Percentiles rank a stretch among this genome's conserved stretches.
Conservation (phyloP, 768 basidiomycete genomes). For the Austroboletus eburneus region DNA sequence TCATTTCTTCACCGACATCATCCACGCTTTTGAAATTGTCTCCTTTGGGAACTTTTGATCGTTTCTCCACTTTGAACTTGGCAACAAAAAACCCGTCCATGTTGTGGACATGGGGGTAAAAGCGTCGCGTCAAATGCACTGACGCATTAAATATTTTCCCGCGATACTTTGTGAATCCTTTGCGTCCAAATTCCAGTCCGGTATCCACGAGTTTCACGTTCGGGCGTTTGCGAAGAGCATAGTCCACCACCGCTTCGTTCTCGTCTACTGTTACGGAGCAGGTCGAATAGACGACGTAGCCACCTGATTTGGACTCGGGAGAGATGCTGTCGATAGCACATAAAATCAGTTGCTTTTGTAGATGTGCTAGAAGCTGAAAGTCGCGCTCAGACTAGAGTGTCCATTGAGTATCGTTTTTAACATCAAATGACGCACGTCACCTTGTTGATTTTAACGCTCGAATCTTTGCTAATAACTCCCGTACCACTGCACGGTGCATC, state of each 20-base stretch:
- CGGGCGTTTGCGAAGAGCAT: constrained; percentile 91
- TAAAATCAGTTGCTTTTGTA: constrained; percentile 97
- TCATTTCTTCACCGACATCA: constrained; percentile 26
- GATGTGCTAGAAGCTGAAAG: constrained; percentile 91
- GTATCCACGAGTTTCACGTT: constrained; percentile 91
- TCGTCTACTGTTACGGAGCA: constrained; percentile 98
- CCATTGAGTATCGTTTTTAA: constrained; percentile 3
- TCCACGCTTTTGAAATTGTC: constrained; percentile 25
- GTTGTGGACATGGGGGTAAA: constrained; percentile 97
- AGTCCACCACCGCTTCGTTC: constrained; percentile 97
- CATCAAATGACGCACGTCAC: constrained; percentile 36
- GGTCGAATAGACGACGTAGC: constrained; percentile 95
- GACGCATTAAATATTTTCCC: constrained; percentile 86
- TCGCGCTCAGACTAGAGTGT: constrained; percentile 79
- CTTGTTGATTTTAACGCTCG: constrained; percentile 98
- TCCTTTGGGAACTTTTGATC: constrained; percentile 44
- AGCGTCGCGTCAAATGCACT: constrained; percentile 78
- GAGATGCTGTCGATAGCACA: constrained; percentile 97
- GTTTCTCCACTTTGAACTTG: constrained; percentile 92
- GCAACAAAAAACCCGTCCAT: constrained; percentile 99
- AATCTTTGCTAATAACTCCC: constrained; percentile 96
- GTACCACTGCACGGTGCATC: constrained; percentile 99
- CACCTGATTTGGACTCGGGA: constrained; percentile 86
- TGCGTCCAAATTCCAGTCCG: constrained; percentile 88
- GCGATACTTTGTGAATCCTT: constrained; percentile 86